Conservation (phyloP, 495 filamentous ascomycete species). For the Talaromyces proteolyticus region DNA sequence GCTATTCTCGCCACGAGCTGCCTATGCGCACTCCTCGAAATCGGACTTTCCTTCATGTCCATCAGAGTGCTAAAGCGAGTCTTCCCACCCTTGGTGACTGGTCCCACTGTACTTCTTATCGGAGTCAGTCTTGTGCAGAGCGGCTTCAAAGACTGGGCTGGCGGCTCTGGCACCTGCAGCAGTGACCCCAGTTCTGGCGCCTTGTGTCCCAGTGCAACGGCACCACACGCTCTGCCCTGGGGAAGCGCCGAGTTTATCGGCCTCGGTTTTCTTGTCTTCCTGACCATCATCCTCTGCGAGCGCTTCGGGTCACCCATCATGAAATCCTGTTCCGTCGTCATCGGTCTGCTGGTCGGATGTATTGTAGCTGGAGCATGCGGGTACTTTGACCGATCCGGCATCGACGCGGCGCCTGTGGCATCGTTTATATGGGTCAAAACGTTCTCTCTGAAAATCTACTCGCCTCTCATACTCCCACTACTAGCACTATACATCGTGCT, state of each 20-base stretch:
- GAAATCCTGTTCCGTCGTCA: constrained; percentile 69
- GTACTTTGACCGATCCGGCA: constrained; percentile 70
- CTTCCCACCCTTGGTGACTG: constrained; percentile 88
- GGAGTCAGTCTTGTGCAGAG: constrained; percentile 69
- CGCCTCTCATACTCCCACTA: constrained; percentile 75
- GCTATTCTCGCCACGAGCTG: constrained; percentile 71
- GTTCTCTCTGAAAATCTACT: constrained; percentile 75
- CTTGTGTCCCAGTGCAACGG: constrained; percentile 64
- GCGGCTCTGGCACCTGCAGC: constrained; percentile 62
- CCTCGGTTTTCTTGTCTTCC: constrained; percentile 82
- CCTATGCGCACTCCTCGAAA: constrained; percentile 66
- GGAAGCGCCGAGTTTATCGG: constrained; percentile 83
- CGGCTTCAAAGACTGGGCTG: constrained; percentile 81
- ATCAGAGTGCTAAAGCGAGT: constrained; percentile 63
- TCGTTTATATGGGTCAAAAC: constrained; percentile 92
- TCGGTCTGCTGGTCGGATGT: constrained; percentile 79
- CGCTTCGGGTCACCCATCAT: constrained; percentile 77
- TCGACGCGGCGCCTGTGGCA: constrained; percentile 64
- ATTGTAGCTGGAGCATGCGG: constrained; percentile 80
- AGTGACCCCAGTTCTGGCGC: constrained; percentile 46
- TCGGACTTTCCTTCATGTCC: constrained; percentile 69
- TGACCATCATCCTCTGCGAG: constrained; percentile 84
- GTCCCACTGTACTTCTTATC: constrained; percentile 74
- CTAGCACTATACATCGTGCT: constrained; percentile 84
- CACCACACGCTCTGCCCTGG: constrained; percentile 82